Conservation (phyloP, 2,329 filamentous ascomycete species). For the Pyrenophora graminea region DNA sequence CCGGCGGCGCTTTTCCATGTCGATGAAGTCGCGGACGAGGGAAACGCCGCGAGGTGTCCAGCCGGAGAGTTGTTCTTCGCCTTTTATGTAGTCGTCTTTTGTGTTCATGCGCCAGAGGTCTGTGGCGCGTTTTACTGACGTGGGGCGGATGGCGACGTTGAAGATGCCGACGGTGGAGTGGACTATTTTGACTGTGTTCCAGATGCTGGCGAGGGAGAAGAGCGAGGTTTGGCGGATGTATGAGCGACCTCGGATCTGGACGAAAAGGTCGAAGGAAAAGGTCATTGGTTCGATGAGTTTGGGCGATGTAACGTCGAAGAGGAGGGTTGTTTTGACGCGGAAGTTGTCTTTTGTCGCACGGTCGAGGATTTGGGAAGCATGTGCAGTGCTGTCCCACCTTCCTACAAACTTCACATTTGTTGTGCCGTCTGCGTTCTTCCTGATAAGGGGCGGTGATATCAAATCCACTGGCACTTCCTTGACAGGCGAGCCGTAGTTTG, state of each 20-base stretch:
- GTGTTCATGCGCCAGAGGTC: constrained; percentile 98
- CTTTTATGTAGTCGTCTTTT: constrained; percentile 92
- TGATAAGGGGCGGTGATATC: constrained; percentile 75
- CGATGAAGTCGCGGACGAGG: constrained; percentile 84
- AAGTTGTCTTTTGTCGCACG: constrained; percentile 91
- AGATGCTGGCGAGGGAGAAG: constrained; percentile 79
- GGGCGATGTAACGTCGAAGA: constrained; percentile 83
- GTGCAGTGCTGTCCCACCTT: constrained; percentile 95
- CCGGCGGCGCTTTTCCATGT: constrained; percentile 71
- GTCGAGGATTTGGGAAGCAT: constrained; percentile 91
- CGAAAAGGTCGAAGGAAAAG: constrained; percentile 78
- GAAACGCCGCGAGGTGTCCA: constrained; percentile 92
- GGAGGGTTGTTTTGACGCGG: constrained; percentile 82
- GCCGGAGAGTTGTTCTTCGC: constrained; percentile 80
- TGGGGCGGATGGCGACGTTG: constrained; percentile 81
- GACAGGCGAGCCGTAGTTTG: constrained; percentile 72
- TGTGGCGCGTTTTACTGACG: constrained; percentile 85
- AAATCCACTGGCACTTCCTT: constrained; percentile 78
- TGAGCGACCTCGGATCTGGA: constrained; percentile 81
- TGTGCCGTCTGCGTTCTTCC: constrained; percentile 87
- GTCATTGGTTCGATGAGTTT: constrained; percentile 86
- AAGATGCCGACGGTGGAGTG: constrained; percentile 87
- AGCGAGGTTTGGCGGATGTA: constrained; percentile 87
- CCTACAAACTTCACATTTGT: constrained; percentile 83
- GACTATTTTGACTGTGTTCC: constrained; percentile 81